Conservation (phyloP, 768 basidiomycete species). For the Leccinum rimulosum region DNA sequence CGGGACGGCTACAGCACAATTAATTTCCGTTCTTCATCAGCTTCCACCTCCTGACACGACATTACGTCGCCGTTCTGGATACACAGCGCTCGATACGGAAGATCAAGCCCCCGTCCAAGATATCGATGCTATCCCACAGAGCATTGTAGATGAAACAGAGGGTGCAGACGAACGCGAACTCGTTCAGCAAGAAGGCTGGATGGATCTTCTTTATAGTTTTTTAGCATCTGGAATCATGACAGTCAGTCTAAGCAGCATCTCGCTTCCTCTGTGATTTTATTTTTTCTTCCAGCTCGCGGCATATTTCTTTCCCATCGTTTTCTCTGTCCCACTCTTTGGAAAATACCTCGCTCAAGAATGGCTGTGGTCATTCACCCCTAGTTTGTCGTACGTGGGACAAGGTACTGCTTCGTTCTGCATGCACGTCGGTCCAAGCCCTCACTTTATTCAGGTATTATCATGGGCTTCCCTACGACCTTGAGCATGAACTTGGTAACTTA, state of each 20-base stretch:
- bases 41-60: constrained; percentile 63
- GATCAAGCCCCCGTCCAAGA: constrained; percentile 25
- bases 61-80: constrained; percentile 55
- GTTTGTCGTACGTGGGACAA: constrained; percentile 90
- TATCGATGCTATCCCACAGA: constrained; percentile 8
- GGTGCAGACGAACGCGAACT: constrained; percentile 40
- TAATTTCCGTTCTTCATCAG: constrained; percentile 86
- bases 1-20: constrained; percentile 93
- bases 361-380: constrained; percentile 93
- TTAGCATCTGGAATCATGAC: constrained; percentile 70
- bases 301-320: constrained; percentile 88
- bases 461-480: constrained; percentile 93
- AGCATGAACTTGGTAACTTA: constrained; percentile 82
- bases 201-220: constrained; percentile 76
- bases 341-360: constrained; percentile 79
- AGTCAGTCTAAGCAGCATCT: constrained; percentile 41
- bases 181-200: constrained; percentile 72
- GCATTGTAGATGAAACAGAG: constrained; percentile 29
- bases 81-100: constrained; percentile 40
- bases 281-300: constrained; percentile 58
- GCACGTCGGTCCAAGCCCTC: background rate
- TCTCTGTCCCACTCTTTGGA: constrained; percentile 85
- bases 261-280: background rate
- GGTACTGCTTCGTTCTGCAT: constrained; percentile 36
- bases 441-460: constrained; percentile 74